Evolutionary conservation across 108 stramenopile genomes (phyloP).

Genomic region (Mediolabrus comicus): DNA sequence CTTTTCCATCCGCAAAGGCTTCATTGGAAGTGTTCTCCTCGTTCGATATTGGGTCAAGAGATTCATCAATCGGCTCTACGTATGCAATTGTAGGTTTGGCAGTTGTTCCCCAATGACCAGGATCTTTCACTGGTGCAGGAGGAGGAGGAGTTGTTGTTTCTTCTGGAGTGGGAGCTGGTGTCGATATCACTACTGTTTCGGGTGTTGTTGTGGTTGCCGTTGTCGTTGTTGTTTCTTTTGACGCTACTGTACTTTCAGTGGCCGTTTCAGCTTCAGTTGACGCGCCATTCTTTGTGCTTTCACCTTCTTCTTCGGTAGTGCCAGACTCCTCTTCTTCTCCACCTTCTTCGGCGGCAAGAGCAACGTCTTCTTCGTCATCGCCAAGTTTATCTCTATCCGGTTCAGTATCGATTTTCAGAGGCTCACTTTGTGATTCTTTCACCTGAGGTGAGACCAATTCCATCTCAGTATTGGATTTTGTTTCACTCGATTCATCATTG

Average conservation of each 20-base stretch:
- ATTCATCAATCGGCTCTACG: conserved; percentile 31
- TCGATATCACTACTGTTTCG: not conserved
- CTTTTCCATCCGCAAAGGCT: conserved; percentile 30
- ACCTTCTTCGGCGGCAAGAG: not conserved
- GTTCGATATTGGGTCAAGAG: conserved; percentile 28
- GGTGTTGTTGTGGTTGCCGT: not conserved
- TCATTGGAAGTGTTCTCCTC: conserved; percentile 25
- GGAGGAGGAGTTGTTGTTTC: not conserved
- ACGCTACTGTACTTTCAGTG: not conserved
- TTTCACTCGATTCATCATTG: not conserved
- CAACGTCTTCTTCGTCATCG: not conserved
- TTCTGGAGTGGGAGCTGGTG: not conserved
- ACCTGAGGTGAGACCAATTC: not conserved
- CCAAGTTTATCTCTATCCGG: not conserved
- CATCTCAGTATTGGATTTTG: conserved; percentile 15
- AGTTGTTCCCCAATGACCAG: not conserved
- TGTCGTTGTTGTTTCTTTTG: not conserved
- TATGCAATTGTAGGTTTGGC: conserved; percentile 22
- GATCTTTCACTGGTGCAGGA: not conserved
- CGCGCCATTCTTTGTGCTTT: not conserved
- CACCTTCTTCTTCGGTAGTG: not conserved
- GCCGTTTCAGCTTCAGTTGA: not conserved
- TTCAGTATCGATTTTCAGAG: not conserved
- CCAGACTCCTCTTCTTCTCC: not conserved
- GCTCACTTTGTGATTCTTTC: conserved; percentile 1